These are phyloP conservation scores for Marasmius oreades DNA, from an alignment of 1,284 basidiomycete species.

Conservation along the genomic window DNA sequence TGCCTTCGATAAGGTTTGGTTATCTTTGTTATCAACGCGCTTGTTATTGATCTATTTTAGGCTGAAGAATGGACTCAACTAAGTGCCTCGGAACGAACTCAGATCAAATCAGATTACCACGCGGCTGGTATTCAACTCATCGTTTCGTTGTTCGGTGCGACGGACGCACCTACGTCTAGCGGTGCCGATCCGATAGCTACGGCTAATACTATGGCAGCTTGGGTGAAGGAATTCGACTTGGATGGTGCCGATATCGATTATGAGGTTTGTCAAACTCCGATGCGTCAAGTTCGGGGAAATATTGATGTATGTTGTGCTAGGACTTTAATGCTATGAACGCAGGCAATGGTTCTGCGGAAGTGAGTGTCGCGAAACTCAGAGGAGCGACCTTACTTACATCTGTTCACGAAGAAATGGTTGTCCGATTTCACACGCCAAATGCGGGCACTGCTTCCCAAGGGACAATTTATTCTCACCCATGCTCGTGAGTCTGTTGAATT, in stretches of 20 bases:
- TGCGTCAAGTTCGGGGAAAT: neutral
- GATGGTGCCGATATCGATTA: slow-evolving; percentile 58
- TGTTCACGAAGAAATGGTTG: slow-evolving; percentile 33
- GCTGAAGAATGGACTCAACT: slow-evolving; percentile 40
- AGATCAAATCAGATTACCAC: slow-evolving; percentile 45
- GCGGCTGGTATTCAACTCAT: slow-evolving; percentile 55
- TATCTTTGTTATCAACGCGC: neutral
- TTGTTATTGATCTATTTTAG: slow-evolving; percentile 4
- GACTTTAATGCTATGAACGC: slow-evolving; percentile 46
- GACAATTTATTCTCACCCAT: slow-evolving; percentile 40
- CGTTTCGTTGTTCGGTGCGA: slow-evolving; percentile 54
- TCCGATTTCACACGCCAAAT: slow-evolving; percentile 41
- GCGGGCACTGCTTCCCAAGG: slow-evolving; percentile 34
- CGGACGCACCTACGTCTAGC: slow-evolving; percentile 45
- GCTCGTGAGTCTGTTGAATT: slow-evolving; percentile 29
- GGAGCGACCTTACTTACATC: slow-evolving; percentile 1
- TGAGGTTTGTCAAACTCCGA: slow-evolving; percentile 28
- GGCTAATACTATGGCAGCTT: slow-evolving; percentile 47
- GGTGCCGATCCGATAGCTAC: slow-evolving; percentile 41
- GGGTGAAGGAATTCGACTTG: slow-evolving; percentile 45
- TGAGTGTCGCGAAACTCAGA: neutral
- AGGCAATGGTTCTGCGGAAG: slow-evolving; percentile 33
- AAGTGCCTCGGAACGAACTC: slow-evolving; percentile 35
- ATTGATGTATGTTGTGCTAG: slow-evolving; percentile 19
- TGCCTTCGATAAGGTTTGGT: slow-evolving; percentile 44